Evolutionary conservation across 2,329 filamentous ascomycete species (phyloP).

Genomic region (Fusarium veterinarium): DNA sequence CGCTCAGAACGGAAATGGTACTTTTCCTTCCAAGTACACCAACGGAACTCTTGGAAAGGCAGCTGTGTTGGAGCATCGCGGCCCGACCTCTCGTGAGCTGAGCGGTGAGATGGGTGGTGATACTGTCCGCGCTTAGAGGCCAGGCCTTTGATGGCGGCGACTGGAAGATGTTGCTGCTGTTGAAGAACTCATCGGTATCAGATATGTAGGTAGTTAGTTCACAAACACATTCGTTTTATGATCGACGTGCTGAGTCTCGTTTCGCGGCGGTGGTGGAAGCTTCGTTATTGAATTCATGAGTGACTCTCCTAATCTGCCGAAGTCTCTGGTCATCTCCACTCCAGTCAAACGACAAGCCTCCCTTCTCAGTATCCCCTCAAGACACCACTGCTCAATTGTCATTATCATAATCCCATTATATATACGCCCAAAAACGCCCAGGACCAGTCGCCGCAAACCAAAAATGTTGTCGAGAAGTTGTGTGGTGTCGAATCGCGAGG

Average conservation of each 20-base stretch:
- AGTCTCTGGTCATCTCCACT: background rate
- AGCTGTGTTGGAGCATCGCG: conserved; percentile 51
- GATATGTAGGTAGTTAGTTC: conserved; percentile 7
- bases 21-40: conserved; percentile 21
- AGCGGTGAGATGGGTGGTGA: conserved; percentile 73
- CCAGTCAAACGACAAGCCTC: background rate
- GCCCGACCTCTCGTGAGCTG: conserved; percentile 65
- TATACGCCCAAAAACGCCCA: background rate
- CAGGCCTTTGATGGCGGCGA: conserved; percentile 8
- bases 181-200: conserved; percentile 22
- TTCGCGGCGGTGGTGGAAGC: conserved; percentile 15
- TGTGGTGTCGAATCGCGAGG: background rate
- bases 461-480: background rate
- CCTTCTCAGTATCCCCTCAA: background rate
- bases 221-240: conserved; percentile 15
- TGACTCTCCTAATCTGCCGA: background rate
- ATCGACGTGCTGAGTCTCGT: background rate
- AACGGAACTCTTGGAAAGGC: conserved; percentile 44
- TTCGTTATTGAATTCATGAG: conserved; percentile 11
- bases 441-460: background rate
- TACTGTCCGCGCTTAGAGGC: conserved; percentile 53
- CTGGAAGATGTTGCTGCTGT: conserved; percentile 20
- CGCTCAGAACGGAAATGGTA: conserved; percentile 31
- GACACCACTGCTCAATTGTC: background rate
- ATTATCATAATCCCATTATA: background rate